A percentile compares a stretch with the other conserved stretches of the same genome.
phyloP scores from a whole-genome alignment of 192 early-diverging fungal genomes.

The Podochytrium sp. region DNA sequence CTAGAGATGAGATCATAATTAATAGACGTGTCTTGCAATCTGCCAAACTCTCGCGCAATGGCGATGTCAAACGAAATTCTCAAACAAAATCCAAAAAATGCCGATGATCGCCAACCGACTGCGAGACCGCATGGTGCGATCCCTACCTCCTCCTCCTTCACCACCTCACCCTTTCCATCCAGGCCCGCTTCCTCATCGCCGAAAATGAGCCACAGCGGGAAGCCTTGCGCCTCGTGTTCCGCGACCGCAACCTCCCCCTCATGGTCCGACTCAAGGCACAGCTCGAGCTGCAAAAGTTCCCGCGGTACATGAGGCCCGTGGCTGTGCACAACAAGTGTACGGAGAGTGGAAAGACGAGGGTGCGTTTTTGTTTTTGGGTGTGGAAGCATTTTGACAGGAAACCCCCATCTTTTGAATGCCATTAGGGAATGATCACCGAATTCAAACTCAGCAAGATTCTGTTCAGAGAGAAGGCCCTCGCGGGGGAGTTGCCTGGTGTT shows the following conservation, averaged over 20 bases:
- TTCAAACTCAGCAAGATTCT: constrained; percentile 55
- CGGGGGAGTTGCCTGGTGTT: constrained; percentile 57
- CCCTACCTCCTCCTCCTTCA: not conserved
- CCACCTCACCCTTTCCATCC: not conserved
- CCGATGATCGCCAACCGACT: constrained; percentile 25
- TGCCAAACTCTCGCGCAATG: too few species aligned
- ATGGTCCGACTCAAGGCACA: constrained; percentile 46
- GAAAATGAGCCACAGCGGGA: constrained; percentile 42
- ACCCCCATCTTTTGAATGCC: too few species aligned
- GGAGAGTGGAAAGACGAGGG: constrained; percentile 47
- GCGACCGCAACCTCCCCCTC: constrained; percentile 36
- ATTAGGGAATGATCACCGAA: constrained; percentile 44
- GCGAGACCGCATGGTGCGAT: constrained; percentile 27
- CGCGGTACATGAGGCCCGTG: constrained; percentile 46
- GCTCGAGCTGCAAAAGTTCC: constrained; percentile 51
- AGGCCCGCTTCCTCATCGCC: constrained; percentile 42
- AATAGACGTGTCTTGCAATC: too few species aligned
- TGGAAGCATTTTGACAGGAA: not conserved
- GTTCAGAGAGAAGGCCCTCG: constrained; percentile 50
- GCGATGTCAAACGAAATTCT: not conserved
- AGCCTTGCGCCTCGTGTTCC: constrained; percentile 49
- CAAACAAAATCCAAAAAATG: constrained; percentile 20
- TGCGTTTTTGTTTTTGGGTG: not conserved
- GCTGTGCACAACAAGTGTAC: constrained; percentile 48
- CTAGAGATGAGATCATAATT: too few species aligned